Base-by-base conservation (phyloP, 495 filamentous ascomycete genomes). In the Aspergillus olivimuriae region DNA sequence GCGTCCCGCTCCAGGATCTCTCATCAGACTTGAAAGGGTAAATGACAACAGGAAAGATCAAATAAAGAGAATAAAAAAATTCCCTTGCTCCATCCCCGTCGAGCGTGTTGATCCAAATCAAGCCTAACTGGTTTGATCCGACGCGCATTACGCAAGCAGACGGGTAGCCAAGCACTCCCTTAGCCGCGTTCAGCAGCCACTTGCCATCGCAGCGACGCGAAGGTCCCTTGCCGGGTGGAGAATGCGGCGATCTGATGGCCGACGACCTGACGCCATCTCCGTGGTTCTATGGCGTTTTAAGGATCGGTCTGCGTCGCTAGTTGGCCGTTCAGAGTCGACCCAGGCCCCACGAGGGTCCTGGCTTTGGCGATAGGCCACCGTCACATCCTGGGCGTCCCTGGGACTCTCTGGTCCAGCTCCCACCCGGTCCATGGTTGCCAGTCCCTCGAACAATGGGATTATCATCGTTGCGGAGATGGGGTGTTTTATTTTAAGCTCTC, bases 191-290 rank as follows among this genome's bases (percentile, higher is more conserved):
- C 62, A 56, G 59, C 51, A 48, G 52, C 56, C 60, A 59, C 51
- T 59, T 63, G 62, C 57, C 58, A 62, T 57, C 56, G 56, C 53
- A 54, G 40, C 39, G 41, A 53, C 41, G 52, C 50, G 41, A 50
- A 48, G 60, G 64, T 66, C 66, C 66, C 62, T 68, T 65, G 58
- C 58, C 37, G 56, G 66, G n/a, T 70, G 66, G 64, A 55, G 64
- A 63, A 65, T 62, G 62, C 59, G 60, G 53, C 66, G 64, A 70
- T 70, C 66, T 54, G 39, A 53, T 53, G 54, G 48, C 44, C 42
- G 37, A 54, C 48, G 50, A 49, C 51, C 55, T 63, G 50, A 60
- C 58, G 65, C 61, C 61, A 65, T 66, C 43, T 33, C 41, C 30
- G 15, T 41, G 40, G 43, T 52, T 47, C 40, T 41, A 53, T 54